A percentile compares a stretch with the other conserved stretches of the same genome.
Evolutionary conservation across 2,329 filamentous ascomycete genomes (phyloP).

Genomic region (Didymella segeticola): DNA sequence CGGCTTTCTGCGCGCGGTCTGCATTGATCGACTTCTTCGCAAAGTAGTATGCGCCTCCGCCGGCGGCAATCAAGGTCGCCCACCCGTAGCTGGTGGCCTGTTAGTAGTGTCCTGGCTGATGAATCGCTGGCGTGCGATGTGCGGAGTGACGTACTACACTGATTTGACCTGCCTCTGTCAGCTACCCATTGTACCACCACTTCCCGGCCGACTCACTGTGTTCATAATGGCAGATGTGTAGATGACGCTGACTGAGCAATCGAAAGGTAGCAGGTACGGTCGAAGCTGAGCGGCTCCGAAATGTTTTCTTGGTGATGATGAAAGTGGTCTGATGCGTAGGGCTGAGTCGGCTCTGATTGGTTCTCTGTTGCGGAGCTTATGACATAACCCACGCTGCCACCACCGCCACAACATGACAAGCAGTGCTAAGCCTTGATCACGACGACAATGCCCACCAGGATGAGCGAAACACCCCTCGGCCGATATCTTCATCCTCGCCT

Average conservation of each 20-base stretch:
- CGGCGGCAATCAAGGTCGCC: slow-evolving; percentile 84
- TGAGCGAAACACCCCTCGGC: neutral
- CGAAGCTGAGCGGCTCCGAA: slow-evolving; percentile 10
- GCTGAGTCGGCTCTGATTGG: slow-evolving; percentile 24
- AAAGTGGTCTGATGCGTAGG: slow-evolving; percentile 42
- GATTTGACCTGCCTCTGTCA: slow-evolving; percentile 60
- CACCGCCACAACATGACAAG: neutral
- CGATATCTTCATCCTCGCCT: no score
- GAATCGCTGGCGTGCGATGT: neutral
- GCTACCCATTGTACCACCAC: no score
- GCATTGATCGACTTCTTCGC: slow-evolving; percentile 94
- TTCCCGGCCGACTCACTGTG: no score
- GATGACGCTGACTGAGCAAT: neutral
- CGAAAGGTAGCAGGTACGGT: neutral
- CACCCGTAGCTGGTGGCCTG: slow-evolving; percentile 76
- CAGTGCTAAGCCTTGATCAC: no score
- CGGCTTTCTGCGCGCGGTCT: slow-evolving; percentile 77
- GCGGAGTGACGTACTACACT: slow-evolving; percentile 59
- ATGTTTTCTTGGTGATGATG: slow-evolving; percentile 30
- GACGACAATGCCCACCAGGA: neutral
- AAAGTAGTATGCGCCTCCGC: slow-evolving; percentile 92
- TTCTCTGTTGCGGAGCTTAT: no score
- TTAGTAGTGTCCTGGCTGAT: slow-evolving; percentile 11
- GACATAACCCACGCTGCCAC: no score
- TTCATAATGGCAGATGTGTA: slow-evolving; percentile 52